phyloP scores from a whole-genome alignment of 176 grass and related monocot species.

The Aegilops sharonensis region DNA sequence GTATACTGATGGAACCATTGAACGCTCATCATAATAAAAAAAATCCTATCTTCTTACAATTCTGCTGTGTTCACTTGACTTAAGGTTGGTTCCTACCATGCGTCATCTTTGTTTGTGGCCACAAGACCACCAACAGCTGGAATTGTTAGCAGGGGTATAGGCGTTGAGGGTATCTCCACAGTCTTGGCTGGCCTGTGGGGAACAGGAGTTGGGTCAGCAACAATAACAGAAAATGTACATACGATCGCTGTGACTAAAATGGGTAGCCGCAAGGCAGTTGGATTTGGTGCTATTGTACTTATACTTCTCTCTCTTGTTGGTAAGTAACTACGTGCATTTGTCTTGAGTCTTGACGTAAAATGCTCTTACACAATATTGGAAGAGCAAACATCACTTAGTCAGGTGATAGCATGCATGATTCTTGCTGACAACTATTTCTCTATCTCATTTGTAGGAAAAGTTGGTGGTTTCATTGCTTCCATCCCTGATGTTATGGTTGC shows the following conservation, averaged over 20 bases:
- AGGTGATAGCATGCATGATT: background rate
- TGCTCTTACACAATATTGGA: background rate
- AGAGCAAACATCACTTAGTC: background rate
- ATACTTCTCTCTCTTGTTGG: slow-evolving; percentile 77
- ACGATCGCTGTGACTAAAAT: slow-evolving; percentile 99
- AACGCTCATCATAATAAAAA: background rate
- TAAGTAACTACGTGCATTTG: slow-evolving; percentile 39
- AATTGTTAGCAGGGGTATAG: slow-evolving; percentile 92
- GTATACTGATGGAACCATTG: slow-evolving; percentile 1
- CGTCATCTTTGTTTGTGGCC: slow-evolving; percentile 92
- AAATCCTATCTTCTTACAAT: slow-evolving; percentile 18
- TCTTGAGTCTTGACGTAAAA: background rate
- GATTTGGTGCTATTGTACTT: slow-evolving; percentile 85
- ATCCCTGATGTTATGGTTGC: slow-evolving; percentile 97
- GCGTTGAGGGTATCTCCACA: slow-evolving; percentile 82
- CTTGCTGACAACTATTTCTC: slow-evolving; percentile 28
- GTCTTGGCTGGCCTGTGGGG: slow-evolving; percentile 89
- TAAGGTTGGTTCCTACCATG: slow-evolving; percentile 95
- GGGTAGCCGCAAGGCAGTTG: slow-evolving; percentile 86
- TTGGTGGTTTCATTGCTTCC: slow-evolving; percentile 91
- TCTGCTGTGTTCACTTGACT: slow-evolving; percentile 26
- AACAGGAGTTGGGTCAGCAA: slow-evolving; percentile 87
- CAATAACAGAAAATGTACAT: slow-evolving; percentile 93
- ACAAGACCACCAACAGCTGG: slow-evolving; percentile 87
- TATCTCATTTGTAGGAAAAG: slow-evolving; percentile 67